phyloP scores from a whole-genome alignment of 2,329 filamentous ascomycete genomes.

The Aspergillus sp. region DNA sequence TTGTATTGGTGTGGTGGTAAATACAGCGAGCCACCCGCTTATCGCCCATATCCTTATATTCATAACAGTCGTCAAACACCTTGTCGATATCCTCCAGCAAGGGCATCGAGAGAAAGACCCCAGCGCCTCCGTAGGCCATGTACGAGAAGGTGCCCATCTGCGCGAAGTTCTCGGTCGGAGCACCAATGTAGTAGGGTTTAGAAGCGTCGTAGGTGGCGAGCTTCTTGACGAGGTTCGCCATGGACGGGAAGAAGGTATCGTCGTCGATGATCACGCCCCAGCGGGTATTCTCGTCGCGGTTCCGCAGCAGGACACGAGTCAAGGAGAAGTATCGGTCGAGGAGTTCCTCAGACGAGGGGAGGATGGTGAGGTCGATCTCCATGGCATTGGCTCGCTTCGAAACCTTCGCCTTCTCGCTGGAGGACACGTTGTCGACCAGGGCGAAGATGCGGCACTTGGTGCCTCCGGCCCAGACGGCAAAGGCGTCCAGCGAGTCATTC shows the following conservation, averaged over 20 bases:
- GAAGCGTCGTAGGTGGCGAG: slow-evolving; percentile 52
- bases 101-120: slow-evolving; percentile 57
- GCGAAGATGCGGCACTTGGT: slow-evolving; percentile 55
- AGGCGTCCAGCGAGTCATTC: slow-evolving; percentile 50
- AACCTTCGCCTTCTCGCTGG: slow-evolving; percentile 24
- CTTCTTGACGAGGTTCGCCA: slow-evolving; percentile 51
- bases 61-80: slow-evolving; percentile 52
- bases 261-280: slow-evolving; percentile 63
- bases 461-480: slow-evolving; percentile 57
- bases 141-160: slow-evolving; percentile 55
- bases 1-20: slow-evolving; percentile 53
- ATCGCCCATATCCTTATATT: slow-evolving; percentile 51
- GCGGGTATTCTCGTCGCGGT: slow-evolving; percentile 45
- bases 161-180: slow-evolving; percentile 56
- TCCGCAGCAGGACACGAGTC: slow-evolving; percentile 50
- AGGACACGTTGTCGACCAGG: slow-evolving; percentile 46
- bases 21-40: slow-evolving; percentile 59
- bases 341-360: slow-evolving; percentile 39
- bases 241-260: slow-evolving; percentile 63
- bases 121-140: slow-evolving; percentile 63
- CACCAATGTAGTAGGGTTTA: slow-evolving; percentile 55
- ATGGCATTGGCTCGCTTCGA: slow-evolving; percentile 40
- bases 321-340: slow-evolving; percentile 58
- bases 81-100: slow-evolving; percentile 51
- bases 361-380: slow-evolving; percentile 42